phyloP scores from a whole-genome alignment of 129 eudicot species.

The Dittrichia graveolens region DNA sequence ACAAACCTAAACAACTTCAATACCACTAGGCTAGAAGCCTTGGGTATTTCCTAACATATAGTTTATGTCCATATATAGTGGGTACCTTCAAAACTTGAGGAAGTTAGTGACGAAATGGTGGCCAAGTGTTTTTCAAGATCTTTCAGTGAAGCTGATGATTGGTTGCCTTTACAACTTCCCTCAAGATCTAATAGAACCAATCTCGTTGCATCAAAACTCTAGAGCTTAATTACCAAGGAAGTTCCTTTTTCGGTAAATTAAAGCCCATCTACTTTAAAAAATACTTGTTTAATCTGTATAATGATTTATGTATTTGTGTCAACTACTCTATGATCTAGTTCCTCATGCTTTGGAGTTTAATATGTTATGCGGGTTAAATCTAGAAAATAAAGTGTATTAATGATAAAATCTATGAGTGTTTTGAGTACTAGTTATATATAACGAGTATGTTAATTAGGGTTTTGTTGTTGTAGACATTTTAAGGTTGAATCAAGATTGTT shows the following conservation, averaged over 20 bases:
- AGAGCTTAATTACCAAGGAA: neutral
- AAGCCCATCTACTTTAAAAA: neutral
- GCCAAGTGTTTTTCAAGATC: constrained; percentile 21
- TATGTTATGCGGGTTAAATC: neutral
- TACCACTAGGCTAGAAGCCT: no score
- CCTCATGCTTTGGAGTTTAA: neutral
- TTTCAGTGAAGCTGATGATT: constrained; percentile 36
- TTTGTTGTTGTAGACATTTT: no score
- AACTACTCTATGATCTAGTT: constrained; percentile 1
- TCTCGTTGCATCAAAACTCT: constrained; percentile 29
- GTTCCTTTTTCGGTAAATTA: neutral
- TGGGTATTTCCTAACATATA: neutral
- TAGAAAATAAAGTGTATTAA: constrained; percentile 3
- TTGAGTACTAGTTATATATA: no score
- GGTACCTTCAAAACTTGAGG: constrained; percentile 40
- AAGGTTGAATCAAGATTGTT: no score
- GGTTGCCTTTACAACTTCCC: constrained; percentile 41
- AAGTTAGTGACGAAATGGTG: constrained; percentile 37
- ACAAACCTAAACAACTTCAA: no score
- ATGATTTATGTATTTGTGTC: neutral
- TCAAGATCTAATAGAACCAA: neutral
- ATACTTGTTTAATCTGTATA: neutral
- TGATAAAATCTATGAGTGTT: no score
- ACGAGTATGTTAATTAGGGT: no score
- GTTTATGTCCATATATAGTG: constrained; percentile 29